Conservation (phyloP, 2,329 filamentous ascomycete species). For the Biscogniauxia mediterranea region DNA sequence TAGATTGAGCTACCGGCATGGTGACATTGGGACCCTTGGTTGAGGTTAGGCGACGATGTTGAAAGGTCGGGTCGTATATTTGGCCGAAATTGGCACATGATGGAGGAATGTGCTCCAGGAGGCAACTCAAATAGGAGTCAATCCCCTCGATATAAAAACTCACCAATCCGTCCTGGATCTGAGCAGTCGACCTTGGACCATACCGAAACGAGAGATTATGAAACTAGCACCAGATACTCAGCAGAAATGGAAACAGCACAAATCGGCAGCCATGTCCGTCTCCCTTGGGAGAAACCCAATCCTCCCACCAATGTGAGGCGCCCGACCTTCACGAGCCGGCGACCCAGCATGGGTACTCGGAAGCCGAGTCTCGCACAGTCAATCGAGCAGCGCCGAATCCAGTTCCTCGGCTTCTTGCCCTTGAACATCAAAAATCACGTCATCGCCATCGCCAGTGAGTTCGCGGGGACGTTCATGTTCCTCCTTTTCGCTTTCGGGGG, state of each 20-base stretch:
- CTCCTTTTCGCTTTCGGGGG: conserved; percentile 35
- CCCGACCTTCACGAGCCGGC: conserved; percentile 2
- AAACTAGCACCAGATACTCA: neutral
- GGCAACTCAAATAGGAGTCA: neutral
- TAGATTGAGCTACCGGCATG: neutral
- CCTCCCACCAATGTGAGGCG: conserved; percentile 3
- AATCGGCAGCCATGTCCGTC: conserved; percentile 3
- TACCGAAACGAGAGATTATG: neutral
- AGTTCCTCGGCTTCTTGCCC: conserved; percentile 16
- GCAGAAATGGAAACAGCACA: conserved; percentile 9
- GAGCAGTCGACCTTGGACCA: neutral
- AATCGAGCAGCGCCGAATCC: conserved; percentile 7
- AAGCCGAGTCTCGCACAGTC: conserved; percentile 10
- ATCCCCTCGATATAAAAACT: neutral
- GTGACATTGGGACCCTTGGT: neutral
- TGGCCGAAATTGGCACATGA: neutral
- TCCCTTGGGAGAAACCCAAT: conserved; percentile 10
- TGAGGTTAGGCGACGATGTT: neutral
- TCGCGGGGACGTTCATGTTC: conserved; percentile 35
- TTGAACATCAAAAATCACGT: conserved; percentile 26
- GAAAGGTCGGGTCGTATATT: neutral
- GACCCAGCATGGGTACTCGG: conserved; percentile 5
- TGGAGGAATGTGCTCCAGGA: neutral
- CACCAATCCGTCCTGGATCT: neutral
- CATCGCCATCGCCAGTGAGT: conserved; percentile 31